Conservation (phyloP, 257 asterid genomes). For the Solanum corneliomulleri region DNA sequence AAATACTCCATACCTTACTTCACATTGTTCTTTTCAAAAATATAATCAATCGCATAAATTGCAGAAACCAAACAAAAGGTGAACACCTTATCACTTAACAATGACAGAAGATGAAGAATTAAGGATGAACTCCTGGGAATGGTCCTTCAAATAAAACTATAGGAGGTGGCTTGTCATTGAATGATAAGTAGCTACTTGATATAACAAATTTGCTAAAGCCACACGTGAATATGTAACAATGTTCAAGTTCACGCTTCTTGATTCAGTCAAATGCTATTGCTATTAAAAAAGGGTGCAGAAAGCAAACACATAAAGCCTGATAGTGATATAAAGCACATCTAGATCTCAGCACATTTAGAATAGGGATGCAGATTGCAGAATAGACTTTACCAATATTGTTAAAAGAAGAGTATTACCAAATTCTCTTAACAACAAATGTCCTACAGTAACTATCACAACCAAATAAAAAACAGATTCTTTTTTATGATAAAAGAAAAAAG, state of each 20-base stretch:
- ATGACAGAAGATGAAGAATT: not conserved
- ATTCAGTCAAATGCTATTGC: not conserved
- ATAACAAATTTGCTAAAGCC: not conserved
- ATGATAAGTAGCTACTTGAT: not conserved
- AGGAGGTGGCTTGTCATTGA: not conserved
- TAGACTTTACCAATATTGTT: not conserved
- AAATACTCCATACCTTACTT: not conserved
- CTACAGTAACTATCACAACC: not conserved
- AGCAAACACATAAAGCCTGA: not conserved
- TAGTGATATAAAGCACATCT: not conserved
- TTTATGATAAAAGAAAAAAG: not conserved
- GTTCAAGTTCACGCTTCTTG: not conserved
- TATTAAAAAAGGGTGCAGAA: not conserved
- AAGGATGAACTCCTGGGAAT: not conserved
- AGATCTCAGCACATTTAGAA: not conserved
- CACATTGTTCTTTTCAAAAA: not conserved
- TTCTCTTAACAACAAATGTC: not conserved
- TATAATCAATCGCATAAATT: not conserved
- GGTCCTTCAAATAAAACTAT: not conserved
- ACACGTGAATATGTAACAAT: not conserved
- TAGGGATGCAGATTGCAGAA: not conserved
- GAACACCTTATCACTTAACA: not conserved
- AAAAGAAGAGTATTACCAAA: not conserved
- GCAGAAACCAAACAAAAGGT: not conserved
- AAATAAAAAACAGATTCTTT: not conserved